Evolutionary conservation across 2,329 filamentous ascomycete species (phyloP).

Genomic region (Cercospora canescens): DNA sequence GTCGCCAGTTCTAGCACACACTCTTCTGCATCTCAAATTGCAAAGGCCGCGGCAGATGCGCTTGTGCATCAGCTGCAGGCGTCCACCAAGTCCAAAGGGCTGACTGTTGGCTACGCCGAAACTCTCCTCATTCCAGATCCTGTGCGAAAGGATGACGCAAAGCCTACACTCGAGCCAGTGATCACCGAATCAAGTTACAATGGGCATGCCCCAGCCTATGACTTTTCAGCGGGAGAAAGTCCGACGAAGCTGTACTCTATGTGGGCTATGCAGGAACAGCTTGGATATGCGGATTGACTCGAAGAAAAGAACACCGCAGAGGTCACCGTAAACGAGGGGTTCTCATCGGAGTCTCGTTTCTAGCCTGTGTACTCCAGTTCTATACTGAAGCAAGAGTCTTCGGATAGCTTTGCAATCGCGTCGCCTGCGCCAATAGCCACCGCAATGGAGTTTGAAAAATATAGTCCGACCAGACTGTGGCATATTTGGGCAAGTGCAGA

Average conservation of each 20-base stretch:
- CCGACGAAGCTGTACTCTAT: constrained; percentile 39
- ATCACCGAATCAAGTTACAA: constrained; percentile 5
- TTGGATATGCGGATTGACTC: constrained; percentile 7
- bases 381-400: not conserved
- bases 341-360: not conserved
- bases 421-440: not conserved
- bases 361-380: not conserved
- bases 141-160: constrained; percentile 8
- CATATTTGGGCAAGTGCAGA: not conserved
- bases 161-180: not conserved
- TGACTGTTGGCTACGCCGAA: constrained; percentile 25
- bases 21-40: constrained; percentile 17
- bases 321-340: not conserved
- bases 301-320: not conserved
- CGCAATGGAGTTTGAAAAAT: not conserved
- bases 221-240: constrained; percentile 29
- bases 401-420: not conserved
- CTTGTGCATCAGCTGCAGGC: constrained; percentile 21
- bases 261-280: constrained; percentile 35
- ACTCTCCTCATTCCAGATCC: constrained; percentile 24
- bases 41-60: constrained; percentile 18
- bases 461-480: not conserved
- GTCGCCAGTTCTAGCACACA: constrained; percentile 14
- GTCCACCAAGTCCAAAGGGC: constrained; percentile 16
- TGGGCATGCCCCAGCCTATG: constrained; percentile 8